A percentile compares a stretch with the other conserved stretches of the same genome.
These are phyloP conservation scores for Lactarius akahatsu DNA, from an alignment of 768 basidiomycete genomes.

Conservation along the genomic window DNA sequence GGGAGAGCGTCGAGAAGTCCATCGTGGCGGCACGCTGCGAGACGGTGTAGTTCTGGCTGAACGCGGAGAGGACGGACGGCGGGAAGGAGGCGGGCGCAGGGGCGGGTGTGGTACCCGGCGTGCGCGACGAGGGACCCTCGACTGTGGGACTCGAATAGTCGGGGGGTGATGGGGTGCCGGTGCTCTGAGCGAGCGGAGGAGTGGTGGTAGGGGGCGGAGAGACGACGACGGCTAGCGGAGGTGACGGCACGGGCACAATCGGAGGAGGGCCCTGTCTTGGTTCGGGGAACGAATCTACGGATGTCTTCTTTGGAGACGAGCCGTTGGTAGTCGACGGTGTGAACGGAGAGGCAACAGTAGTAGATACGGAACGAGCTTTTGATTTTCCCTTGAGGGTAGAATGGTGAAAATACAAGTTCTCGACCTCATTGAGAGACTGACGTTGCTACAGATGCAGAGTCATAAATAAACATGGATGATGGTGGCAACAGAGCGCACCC, in stretches of 20 bases:
- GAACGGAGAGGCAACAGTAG: conserved; percentile 28
- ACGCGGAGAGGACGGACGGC: conserved; percentile 22
- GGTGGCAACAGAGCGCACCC: conserved; percentile 49
- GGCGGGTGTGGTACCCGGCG: neutral
- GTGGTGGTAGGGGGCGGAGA: conserved; percentile 3
- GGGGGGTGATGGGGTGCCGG: neutral
- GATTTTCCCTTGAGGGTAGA: conserved; percentile 45
- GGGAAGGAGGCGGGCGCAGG: neutral
- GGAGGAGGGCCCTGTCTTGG: neutral
- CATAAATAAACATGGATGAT: conserved; percentile 5
- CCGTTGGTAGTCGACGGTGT: neutral
- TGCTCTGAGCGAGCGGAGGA: neutral
- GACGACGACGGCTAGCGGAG: neutral
- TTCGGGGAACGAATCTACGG: neutral
- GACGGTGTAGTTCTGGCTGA: conserved; percentile 9
- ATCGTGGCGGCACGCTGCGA: conserved; percentile 16
- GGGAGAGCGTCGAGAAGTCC: conserved; percentile 22
- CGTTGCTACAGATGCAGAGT: conserved; percentile 51
- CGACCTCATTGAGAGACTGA: conserved; percentile 75
- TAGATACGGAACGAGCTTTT: conserved; percentile 27
- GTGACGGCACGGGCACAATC: neutral
- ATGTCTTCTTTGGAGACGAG: neutral
- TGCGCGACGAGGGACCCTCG: conserved; percentile 5
- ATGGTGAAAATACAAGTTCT: conserved; percentile 75
- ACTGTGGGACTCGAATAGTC: neutral